Evolutionary conservation across 306 rosid genomes (phyloP).

Genomic region (Glycine tomentella): DNA sequence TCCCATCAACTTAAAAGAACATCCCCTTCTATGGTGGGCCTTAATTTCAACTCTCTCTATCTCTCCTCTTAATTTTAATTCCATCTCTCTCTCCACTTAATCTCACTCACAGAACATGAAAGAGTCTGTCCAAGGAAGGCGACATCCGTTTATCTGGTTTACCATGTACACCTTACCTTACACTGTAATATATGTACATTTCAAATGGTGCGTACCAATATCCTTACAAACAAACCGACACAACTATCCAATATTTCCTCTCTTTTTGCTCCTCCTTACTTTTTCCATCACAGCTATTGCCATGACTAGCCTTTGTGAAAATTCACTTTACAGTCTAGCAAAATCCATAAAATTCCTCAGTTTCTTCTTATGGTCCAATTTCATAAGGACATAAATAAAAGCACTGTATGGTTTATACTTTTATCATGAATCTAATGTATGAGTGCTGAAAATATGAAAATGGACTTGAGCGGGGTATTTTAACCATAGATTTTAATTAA

Average conservation of each 20-base stretch:
- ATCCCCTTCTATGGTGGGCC: conserved; percentile 69
- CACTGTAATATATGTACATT: neutral
- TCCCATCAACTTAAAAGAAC: conserved; percentile 66
- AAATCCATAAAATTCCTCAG: neutral
- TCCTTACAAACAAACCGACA: conserved; percentile 13
- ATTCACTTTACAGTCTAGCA: neutral
- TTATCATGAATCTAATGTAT: neutral
- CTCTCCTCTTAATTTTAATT: conserved; percentile 41
- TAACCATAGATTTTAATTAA: neutral
- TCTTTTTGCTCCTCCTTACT: neutral
- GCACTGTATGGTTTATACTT: neutral
- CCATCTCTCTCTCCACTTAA: conserved; percentile 53
- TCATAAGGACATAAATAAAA: neutral
- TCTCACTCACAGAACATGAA: conserved; percentile 82
- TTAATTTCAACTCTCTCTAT: conserved; percentile 18
- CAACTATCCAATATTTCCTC: neutral
- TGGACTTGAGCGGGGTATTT: neutral
- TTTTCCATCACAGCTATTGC: conserved; percentile 1
- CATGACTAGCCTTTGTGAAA: neutral
- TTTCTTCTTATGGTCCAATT: neutral
- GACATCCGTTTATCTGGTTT: conserved; percentile 46
- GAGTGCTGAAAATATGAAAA: neutral
- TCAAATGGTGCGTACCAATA: neutral
- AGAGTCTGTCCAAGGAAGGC: conserved; percentile 35
- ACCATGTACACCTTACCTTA: conserved; percentile 35